Base-by-base conservation (phyloP, 805 yeast species). In the Lipomyces orientalis region DNA sequence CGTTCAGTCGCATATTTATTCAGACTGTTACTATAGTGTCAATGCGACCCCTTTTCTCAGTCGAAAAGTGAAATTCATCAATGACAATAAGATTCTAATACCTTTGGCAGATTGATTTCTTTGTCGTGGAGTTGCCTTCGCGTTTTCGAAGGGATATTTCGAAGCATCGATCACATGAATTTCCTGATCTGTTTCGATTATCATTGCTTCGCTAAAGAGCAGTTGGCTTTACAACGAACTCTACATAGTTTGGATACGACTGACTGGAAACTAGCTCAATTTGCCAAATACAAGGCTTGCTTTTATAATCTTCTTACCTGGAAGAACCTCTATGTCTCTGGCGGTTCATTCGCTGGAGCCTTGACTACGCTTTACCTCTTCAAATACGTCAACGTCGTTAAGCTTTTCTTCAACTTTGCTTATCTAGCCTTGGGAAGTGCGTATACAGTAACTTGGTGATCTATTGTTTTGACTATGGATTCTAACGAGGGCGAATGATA, bases 361-460 rank as follows among this genome's bases (percentile, higher is more conserved):
- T 4, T 63, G 12, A n/a, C 37, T 29, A 12, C 59, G 34, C 52
- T 68, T 58, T 14, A 59, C n/a, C 39, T 59, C 37, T 9, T 63
- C 31, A 61, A 65, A 46, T 63, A 60, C 55, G 67, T 64, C 16
- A 60, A 61, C 56, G 54, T 67, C 12, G 52, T 56, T 16, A 60
- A 61, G 60, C 19, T 68, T 16, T 9, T 65, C 22, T 59, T 68
- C 33, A 64, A 67, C 46, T 25, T 55, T 19, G 65, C 65, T 12
- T 68, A 66, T 31, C 8, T 68, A 10, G 58, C 60, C 16, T 57
- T 68, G 56, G 71, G 68, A 10, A 58, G 71, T 68, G 55, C 33
- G 68, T 64, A 25, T 10, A n/a, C 55, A n/a, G 12, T 60, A 4
- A 4, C 8, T 63, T 22, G 43, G 19, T 43, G 10, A 7, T 1